Base-by-base conservation (phyloP, 2,329 filamentous ascomycete species). In the Alternaria gansuensis region DNA sequence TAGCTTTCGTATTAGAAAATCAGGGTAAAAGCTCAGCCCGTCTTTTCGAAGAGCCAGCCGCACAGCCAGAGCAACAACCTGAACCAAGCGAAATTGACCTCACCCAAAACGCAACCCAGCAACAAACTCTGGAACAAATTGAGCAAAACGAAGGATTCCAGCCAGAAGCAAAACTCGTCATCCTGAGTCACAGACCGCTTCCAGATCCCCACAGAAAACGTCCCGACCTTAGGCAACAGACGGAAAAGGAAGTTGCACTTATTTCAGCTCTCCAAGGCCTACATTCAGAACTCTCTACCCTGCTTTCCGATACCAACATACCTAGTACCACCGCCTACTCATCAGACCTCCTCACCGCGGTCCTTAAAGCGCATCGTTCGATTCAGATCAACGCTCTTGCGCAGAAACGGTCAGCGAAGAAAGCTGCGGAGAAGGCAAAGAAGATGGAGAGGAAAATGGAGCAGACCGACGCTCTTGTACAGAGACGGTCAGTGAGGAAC, bases 1-100 rank as follows among this genome's bases (percentile, higher is more conserved):
- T 65, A 26, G 64, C 64, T 9, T 70, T 69, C 44, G 59, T 70
- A 5, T 39, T 58, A 3, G 65, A 69, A 17, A 51, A 37, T n/a
- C 53, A 58, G n/a, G 64, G 63, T 10, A 28, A 58, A 37, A 49
- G 51, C 31, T 59, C 64, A 14, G 61, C 60, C 4, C 51, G 53
- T 9, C 51, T 68, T 6, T 66, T 61, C 23, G 50, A 54, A 40
- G 48, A 57, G 49, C 54, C 54, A 9, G 39, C 14, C 24, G 31
- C 34, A 17, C 29, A 10, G 14, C 21, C 28, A 21, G 40, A 43
- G n/a, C 46, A 46, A n/a, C 31, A 41, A 40, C 39, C 28, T 39
- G 43, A 48, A 29, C 13, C 23, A 29, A 21, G 7, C 33, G 37
- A 44, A 14, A 26, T 17, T 6, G 21, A 49, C 6, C 14, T 3